phyloP scores from a whole-genome alignment of 2,329 filamentous ascomycete genomes.

The Penicillium italicum region DNA sequence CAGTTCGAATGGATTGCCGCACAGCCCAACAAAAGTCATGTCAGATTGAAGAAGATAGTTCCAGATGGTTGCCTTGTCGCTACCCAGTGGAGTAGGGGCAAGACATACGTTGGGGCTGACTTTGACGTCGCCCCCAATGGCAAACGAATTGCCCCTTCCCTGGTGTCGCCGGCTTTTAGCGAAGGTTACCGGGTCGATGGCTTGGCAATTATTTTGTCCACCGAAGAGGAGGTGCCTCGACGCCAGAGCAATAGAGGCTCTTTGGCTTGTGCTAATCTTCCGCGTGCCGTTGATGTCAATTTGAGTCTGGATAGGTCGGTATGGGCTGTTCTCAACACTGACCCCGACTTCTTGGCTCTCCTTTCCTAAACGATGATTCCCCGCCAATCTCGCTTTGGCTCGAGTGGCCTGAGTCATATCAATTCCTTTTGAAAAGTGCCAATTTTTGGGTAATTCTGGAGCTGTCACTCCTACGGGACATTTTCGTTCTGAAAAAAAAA shows the following conservation, averaged over 20 bases:
- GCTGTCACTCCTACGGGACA: not conserved
- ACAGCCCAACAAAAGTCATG: not conserved
- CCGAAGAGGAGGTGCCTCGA: not conserved
- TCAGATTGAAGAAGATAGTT: not conserved
- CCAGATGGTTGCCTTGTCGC: not conserved
- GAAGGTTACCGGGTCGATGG: not conserved
- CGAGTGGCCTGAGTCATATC: too few relatives aligned
- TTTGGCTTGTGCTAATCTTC: not conserved
- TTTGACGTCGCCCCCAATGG: not conserved
- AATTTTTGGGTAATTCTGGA: too few relatives aligned
- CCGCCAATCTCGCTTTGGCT: too few relatives aligned
- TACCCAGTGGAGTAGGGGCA: not conserved
- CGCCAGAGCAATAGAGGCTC: not conserved
- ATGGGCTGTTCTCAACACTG: not conserved
- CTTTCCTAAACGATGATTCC: not conserved
- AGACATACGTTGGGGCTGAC: not conserved
- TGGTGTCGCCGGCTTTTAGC: not conserved
- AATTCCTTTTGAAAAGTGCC: not conserved
- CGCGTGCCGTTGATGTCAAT: not conserved
- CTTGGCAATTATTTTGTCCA: not conserved
- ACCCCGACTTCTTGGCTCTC: not conserved
- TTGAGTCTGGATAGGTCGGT: not conserved
- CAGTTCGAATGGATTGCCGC: constrained; percentile 3
- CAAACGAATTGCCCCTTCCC: not conserved
- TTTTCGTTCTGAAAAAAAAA: not conserved